These are phyloP conservation scores for Aspergillus leporis DNA, from an alignment of 495 filamentous ascomycete species.

Conservation along the genomic window DNA sequence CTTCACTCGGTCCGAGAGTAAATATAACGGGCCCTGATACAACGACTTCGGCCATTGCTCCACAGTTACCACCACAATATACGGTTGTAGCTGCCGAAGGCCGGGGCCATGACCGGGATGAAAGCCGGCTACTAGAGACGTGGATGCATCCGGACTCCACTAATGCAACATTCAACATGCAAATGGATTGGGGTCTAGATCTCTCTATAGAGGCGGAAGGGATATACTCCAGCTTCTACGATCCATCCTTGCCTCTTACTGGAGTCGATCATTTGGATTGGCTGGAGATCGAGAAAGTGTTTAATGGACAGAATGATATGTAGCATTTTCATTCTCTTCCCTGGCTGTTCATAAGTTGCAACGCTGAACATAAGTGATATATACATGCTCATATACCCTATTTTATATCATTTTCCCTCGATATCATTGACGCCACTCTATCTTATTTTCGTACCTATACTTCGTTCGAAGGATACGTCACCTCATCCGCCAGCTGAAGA, in stretches of 20 bases:
- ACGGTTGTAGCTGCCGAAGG: neutral
- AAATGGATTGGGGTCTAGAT: constrained; percentile 21
- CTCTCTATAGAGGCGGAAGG: constrained; percentile 22
- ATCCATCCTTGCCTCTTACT: constrained; percentile 23
- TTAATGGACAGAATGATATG: constrained; percentile 6
- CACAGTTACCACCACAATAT: neutral
- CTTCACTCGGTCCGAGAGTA: neutral
- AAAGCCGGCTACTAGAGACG: constrained; percentile 20
- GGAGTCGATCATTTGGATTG: constrained; percentile 26
- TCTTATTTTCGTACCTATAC: neutral
- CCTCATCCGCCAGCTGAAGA: neutral
- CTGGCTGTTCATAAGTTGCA: neutral
- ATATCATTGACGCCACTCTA: neutral
- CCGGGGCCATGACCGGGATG: constrained; percentile 1
- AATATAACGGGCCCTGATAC: neutral
- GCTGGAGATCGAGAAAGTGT: constrained; percentile 26
- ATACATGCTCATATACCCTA: no score
- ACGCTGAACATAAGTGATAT: no score
- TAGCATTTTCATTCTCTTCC: neutral
- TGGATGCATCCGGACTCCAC: constrained; percentile 13
- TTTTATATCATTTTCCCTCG: no score
- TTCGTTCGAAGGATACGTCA: neutral
- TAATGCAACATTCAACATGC: constrained; percentile 18
- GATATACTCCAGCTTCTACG: constrained; percentile 25
- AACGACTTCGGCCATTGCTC: neutral